Evolutionary conservation across 1,284 basidiomycete species (phyloP), one percentile per base, ranked within the genome.

Genomic region (Spongispora temasekensis): DNA sequence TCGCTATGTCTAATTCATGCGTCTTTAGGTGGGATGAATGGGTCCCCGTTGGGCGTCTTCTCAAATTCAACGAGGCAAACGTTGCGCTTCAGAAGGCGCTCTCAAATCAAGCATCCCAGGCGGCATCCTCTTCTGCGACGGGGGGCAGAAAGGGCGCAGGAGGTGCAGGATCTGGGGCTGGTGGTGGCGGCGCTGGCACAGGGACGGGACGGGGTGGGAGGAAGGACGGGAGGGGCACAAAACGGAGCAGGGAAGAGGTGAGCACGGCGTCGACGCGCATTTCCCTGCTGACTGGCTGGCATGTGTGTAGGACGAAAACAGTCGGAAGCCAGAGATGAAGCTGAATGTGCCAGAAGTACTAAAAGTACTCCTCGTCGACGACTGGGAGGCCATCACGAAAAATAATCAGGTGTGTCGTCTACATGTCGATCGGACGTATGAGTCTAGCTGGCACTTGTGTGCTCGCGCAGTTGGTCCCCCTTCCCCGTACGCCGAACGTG

Each of bases 311-410:
- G 89, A 90, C 63, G 89, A 90, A 40, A 78, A 75, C 44, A 79
- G 73, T 68, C 90, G 88, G 75, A 88, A 91, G 66, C 93, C 93
- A 4, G 96, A 98, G 69, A 90, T 99, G 82, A 95, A 94, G 75
- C 83, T 99, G 53, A 85, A 82, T 57, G 89, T 98, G 15, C 97
- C 97, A 0, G 96, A 98, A 68, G 75, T 85, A 17, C 83, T 99
- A 64, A 98, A 98, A 75, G 82, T 91, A 32, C 83, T 93, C 61
- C 82, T 99, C 17, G 96, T 99, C 1, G 96, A 99, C 69, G 97
- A 99, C 70, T 99, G 97, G 97, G 97, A 99, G 77, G 88, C 90
- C 19, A 88, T 99, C 46, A 99, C 97, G 57, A 98, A 98, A 79
- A 94, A 96, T 71, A 89, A 88, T 70, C 91, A 93, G 84, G 94